Evolutionary conservation across 1,284 basidiomycete genomes (phyloP), one percentile per base, ranked within the genome.

Genomic region (Austroboletus novae-zelandiae): DNA sequence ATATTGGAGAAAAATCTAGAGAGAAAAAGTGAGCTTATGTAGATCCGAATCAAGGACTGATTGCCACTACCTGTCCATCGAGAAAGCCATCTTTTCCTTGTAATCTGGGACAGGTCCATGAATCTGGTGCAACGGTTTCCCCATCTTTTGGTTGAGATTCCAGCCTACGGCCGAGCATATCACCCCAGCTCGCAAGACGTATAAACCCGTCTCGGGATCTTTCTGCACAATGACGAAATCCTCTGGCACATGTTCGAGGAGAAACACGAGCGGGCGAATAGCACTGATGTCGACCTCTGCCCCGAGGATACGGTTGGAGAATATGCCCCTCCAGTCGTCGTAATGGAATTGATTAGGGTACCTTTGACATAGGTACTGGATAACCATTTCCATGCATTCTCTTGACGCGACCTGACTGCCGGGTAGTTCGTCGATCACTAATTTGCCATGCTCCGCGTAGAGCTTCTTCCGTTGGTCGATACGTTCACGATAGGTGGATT

Each of bases 201-300:
- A 77, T 11, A 74, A 48, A 9, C 73, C 74, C 1, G 71, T 77
- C 47, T 65, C 59, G 9, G 69, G 56, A 50, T 80, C 74, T 41
- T 68, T 57, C 51, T 70, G 65, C 11, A 65, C 71, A 41, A 80
- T 64, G 5, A 73, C 43, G 56, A 79, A 79, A 50, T 79, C 78
- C 56, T 80, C 77, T 15, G 78, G 78, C 14, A 80, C 67, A 51
- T 80, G 67, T 10, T 78, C 63, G 14, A 79, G 65, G 6, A 80
- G 64, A 45, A 79, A 71, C 0, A 64, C 37, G 39, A 79, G 60
- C 1, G 78, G 74, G 23, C 72, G 56, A 0, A 69, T 44, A 0
- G 50, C 54, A 6, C 51, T 57, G 2, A 61, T 66, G 49, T 73
- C 58, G n/a, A 60, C 60, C 3, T 53, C 45, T 10, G 63, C 62